Base-by-base conservation (phyloP, 2,329 filamentous ascomycete genomes). In the Acephala macrosclerotiorum region DNA sequence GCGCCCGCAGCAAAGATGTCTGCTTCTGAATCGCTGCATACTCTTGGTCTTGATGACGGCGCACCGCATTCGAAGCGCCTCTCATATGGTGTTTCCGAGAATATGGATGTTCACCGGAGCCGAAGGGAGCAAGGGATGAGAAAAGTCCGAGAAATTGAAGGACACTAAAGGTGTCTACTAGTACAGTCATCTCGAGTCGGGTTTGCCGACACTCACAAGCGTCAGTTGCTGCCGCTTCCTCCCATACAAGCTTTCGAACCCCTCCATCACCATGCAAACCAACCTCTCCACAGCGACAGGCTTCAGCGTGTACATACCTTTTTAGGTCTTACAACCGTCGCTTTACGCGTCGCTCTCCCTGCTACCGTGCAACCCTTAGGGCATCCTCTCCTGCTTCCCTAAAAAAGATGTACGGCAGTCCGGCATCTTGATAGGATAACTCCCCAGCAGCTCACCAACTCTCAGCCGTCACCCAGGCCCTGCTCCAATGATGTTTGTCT, bases 341-440 rank as follows among this genome's bases (percentile, higher is more conserved):
- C 25, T 29, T 53, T 53, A 53, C 49, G 49, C 49, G 49, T 53
- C 49, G 2, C 1, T 26, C 25, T 53, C 49, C 49, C 49, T 53
- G 22, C 25, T 2, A 4, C 18, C 18, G 14, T 14, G 26, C 12
- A 18, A 4, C 8, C 25, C 11, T 29, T 9, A 33, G 49, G 25
- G 26, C 25, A 11, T 33, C 12, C 47, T 51, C 25, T 18, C 47
- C 47, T 51, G 20, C n/a, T n/a, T n/a, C n/a, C n/a, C n/a, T n/a
- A n/a, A n/a, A 25, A 9, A 51, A 9, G 47, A 45, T 45, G 42
- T n/a, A n/a, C 42, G 42, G 42, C 16, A 45, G 16, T 45, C 6
- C 42, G 12, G 42, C 42, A 45, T 45, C 6, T n/a, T 45, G 42
- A 45, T 45, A 20, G 7, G 42, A n/a, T 20, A 14, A n/a, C 42